Percentiles rank a stretch among this genome's conserved stretches.
Conservation (phyloP, 2,329 filamentous ascomycete genomes). For the Zasmidium cellare region DNA sequence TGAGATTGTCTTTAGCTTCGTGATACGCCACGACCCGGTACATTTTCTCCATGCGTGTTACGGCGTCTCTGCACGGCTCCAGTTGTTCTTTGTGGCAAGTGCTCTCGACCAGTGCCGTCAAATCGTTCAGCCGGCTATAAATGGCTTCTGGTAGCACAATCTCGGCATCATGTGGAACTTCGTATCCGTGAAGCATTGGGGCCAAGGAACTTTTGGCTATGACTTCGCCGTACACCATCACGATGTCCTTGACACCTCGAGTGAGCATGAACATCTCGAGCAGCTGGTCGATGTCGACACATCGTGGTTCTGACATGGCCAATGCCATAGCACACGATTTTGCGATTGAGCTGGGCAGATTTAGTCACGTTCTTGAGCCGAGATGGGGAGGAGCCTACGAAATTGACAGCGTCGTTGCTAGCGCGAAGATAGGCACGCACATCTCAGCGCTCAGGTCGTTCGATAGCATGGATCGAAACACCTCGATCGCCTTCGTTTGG, state of each 20-base stretch:
- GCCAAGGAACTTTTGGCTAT: slow-evolving; percentile 16
- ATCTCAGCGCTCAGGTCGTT: slow-evolving; percentile 7
- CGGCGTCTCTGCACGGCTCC: slow-evolving; percentile 7
- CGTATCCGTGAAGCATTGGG: slow-evolving; percentile 12
- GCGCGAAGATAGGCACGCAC: slow-evolving; percentile 12
- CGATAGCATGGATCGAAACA: slow-evolving; percentile 9
- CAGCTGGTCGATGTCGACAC: slow-evolving; percentile 23
- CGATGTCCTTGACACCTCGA: slow-evolving; percentile 21
- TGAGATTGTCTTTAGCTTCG: slow-evolving; percentile 1
- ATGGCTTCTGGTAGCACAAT: slow-evolving; percentile 8
- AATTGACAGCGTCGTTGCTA: slow-evolving; percentile 13
- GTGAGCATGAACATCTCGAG: slow-evolving; percentile 25
- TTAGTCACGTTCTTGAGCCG: too few species aligned
- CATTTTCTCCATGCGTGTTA: slow-evolving; percentile 1
- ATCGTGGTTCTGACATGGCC: slow-evolving; percentile 13
- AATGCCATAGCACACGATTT: slow-evolving; percentile 18
- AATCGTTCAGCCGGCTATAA: slow-evolving; percentile 5
- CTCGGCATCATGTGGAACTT: slow-evolving; percentile 5
- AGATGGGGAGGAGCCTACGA: slow-evolving; percentile 5
- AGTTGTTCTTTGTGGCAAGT: slow-evolving; percentile 3
- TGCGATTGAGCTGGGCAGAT: slow-evolving; percentile 11
- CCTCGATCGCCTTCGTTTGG: slow-evolving; percentile 13
- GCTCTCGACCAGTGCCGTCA: slow-evolving; percentile 6
- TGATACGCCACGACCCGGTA: slow-evolving; percentile 10
- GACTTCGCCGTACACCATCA: slow-evolving; percentile 12